Evolutionary conservation across 768 basidiomycete genomes (phyloP).

Genomic region (Leccinum variicolor): DNA sequence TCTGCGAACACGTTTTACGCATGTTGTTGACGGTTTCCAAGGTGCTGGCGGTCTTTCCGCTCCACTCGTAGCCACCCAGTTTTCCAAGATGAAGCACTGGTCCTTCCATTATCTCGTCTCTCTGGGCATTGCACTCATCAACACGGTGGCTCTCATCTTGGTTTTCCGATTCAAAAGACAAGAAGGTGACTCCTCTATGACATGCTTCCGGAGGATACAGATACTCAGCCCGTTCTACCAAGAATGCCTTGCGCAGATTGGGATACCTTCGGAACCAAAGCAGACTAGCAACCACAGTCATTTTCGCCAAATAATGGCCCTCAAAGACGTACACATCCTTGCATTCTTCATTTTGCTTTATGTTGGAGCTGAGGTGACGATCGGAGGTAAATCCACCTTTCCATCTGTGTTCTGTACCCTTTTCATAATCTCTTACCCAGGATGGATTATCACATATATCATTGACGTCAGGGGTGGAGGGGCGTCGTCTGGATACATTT

Average conservation of each 20-base stretch:
- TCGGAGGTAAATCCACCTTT: conserved; percentile 36
- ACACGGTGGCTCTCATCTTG: conserved; percentile 44
- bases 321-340: conserved; percentile 42
- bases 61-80: conserved; percentile 53
- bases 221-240: background rate
- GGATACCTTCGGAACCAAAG: conserved; percentile 25
- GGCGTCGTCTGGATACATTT: conserved; percentile 44
- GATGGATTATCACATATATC: conserved; percentile 67
- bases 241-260: conserved; percentile 39
- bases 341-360: conserved; percentile 46
- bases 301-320: conserved; percentile 44
- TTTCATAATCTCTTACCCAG: conserved; percentile 24
- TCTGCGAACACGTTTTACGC: background rate
- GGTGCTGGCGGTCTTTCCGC: conserved; percentile 47
- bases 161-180: conserved; percentile 67
- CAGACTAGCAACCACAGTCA: conserved; percentile 32
- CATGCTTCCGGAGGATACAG: background rate
- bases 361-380: conserved; percentile 51
- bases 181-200: conserved; percentile 44
- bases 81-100: conserved; percentile 37
- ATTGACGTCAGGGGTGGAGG: conserved; percentile 42
- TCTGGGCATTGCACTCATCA: conserved; percentile 58
- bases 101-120: conserved; percentile 47
- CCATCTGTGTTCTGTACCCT: background rate
- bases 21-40: conserved; percentile 17